Percentiles rank a stretch among this genome's conserved stretches.
Evolutionary conservation across 768 basidiomycete genomes (phyloP).

Genomic region (Calocybe gangraenosa): DNA sequence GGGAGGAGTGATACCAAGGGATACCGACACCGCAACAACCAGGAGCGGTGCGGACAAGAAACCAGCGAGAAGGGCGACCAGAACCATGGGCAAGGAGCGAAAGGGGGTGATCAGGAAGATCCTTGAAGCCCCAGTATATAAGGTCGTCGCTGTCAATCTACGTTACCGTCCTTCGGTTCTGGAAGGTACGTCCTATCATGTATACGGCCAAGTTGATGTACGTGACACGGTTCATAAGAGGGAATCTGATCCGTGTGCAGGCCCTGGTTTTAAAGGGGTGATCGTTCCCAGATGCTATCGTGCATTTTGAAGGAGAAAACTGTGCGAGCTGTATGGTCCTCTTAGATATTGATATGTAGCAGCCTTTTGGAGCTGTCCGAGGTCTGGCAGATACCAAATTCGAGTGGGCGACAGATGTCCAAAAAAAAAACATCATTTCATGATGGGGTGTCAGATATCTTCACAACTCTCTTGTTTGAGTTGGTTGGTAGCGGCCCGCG

Average conservation of each 20-base stretch:
- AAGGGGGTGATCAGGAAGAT: background rate
- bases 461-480: too few species aligned
- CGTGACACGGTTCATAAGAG: too few species aligned
- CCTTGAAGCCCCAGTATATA: background rate
- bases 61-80: background rate
- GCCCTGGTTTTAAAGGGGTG: too few species aligned
- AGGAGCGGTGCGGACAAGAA: constrained; percentile 5
- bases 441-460: constrained; percentile 4
- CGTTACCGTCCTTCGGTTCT: too few species aligned
- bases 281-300: too few species aligned
- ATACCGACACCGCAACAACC: constrained; percentile 9
- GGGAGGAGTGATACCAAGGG: background rate
- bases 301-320: too few species aligned
- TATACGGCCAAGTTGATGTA: background rate
- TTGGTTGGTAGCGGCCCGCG: too few species aligned
- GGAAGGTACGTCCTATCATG: background rate
- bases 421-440: background rate
- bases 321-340: too few species aligned
- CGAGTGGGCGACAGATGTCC: background rate
- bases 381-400: too few species aligned
- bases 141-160: background rate
- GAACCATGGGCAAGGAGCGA: constrained; percentile 1
- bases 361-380: too few species aligned
- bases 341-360: too few species aligned
- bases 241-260: too few species aligned